Evolutionary conservation across 768 basidiomycete species (phyloP).

Genomic region (Boletus pseudopeckii): DNA sequence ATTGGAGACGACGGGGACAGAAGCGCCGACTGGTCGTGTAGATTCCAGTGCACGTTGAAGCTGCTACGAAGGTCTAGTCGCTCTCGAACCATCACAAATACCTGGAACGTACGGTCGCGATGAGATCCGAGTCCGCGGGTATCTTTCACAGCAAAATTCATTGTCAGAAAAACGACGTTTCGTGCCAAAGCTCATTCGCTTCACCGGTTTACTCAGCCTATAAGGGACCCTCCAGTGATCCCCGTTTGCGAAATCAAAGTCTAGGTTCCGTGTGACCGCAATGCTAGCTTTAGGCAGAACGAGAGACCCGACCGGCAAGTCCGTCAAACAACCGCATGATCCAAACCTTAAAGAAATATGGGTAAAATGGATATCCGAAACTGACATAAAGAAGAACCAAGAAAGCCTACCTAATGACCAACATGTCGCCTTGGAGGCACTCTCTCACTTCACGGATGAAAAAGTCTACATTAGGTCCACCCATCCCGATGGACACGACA

Average conservation of each 20-base stretch:
- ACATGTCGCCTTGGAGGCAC: constrained; percentile 60
- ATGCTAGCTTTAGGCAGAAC: constrained; percentile 67
- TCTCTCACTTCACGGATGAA: constrained; percentile 80
- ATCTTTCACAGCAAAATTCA: constrained; percentile 37
- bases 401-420: constrained; percentile 43
- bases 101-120: constrained; percentile 42
- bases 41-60: constrained; percentile 43
- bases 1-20: constrained; percentile 37
- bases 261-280: constrained; percentile 69
- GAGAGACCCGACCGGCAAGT: constrained; percentile 73
- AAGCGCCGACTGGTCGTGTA: constrained; percentile 41
- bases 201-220: constrained; percentile 62
- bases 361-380: not conserved
- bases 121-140: constrained; percentile 53
- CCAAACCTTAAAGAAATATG: constrained; percentile 52
- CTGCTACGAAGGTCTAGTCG: constrained; percentile 31
- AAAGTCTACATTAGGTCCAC: constrained; percentile 78
- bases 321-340: constrained; percentile 70
- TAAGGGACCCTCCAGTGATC: constrained; percentile 47
- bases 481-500: constrained; percentile 82
- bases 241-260: constrained; percentile 63
- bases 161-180: constrained; percentile 1
- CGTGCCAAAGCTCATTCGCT: constrained; percentile 1
- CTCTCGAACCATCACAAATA: not conserved
- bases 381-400: not conserved